Conservation (phyloP, 2,329 filamentous ascomycete genomes). For the Alternaria angustiovoidea region DNA sequence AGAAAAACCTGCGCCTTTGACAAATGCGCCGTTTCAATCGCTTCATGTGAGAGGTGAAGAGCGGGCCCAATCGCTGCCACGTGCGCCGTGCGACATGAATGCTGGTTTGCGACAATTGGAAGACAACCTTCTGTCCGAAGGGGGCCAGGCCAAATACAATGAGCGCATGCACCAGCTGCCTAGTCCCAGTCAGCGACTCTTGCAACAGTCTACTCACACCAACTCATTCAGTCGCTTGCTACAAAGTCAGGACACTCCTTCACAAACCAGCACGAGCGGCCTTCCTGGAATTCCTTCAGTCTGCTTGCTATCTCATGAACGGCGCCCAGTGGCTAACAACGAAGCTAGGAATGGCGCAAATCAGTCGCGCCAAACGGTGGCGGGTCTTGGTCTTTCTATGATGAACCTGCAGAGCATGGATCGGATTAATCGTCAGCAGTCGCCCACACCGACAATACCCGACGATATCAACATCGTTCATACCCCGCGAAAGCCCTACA, state of each 20-base stretch:
- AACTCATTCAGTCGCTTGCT: constrained; percentile 30
- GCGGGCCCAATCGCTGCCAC: constrained; percentile 21
- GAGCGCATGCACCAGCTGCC: constrained; percentile 18
- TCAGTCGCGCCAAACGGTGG: constrained; percentile 31
- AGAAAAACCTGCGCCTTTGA: constrained; percentile 22
- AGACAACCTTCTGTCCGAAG: not conserved
- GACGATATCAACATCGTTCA: constrained; percentile 31
- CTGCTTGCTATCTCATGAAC: constrained; percentile 49
- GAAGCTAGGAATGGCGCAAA: constrained; percentile 30
- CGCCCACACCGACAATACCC: constrained; percentile 42
- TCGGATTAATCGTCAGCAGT: constrained; percentile 38
- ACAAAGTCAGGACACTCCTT: constrained; percentile 33
- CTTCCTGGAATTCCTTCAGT: constrained; percentile 49
- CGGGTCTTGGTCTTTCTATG: constrained; percentile 47
- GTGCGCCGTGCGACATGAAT: constrained; percentile 25
- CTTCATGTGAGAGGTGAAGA: constrained; percentile 24
- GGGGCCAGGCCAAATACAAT: constrained; percentile 12
- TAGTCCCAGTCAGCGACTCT: constrained; percentile 24
- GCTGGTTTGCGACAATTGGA: constrained; percentile 12
- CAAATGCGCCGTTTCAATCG: constrained; percentile 12
- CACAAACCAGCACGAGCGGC: constrained; percentile 44
- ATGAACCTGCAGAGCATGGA: constrained; percentile 35
- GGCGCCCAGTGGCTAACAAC: constrained; percentile 35
- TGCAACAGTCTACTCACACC: constrained; percentile 26
- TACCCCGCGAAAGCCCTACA: constrained; percentile 22